Evolutionary conservation across 78 protist species (phyloP), one percentile per base, ranked within the genome.

Genomic region (Dictyostelium capitatum): DNA sequence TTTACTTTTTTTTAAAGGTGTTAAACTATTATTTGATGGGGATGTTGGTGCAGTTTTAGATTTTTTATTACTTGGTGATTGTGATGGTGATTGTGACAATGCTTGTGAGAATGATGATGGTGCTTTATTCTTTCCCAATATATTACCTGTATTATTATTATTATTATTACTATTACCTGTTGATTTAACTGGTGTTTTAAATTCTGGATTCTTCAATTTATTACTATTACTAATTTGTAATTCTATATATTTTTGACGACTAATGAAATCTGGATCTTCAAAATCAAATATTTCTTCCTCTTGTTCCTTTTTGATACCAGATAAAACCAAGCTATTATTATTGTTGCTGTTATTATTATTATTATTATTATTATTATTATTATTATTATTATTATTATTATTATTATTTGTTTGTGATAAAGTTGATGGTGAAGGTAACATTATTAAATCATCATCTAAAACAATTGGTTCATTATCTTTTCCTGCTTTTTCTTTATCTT

Each of bases 191-290:
- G 79, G 56, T 73, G 79, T 46, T 9, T 7, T 46, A 46, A n/a
- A 41, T 43, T 41, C 32, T 17, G 20, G 8, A 41, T 30, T 65
- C 25, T 65, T 65, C 12, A 28, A 30, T 15, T 67, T 67, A 14
- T 67, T 67, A 17, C 14, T 67, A 70, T 70, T 70, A 41, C 32
- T 17, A 32, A 84, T 56, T 64, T 56, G 78, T 64, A 64, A 59
- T 64, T 87, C 93, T 19, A 87, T 87, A 83, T 84, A 87, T 47
- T 80, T 77, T 77, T 87, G 93, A 50, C 78, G 93, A 65, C 28
- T 64, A 15, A 87, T 57, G 0, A 87, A 75, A 20, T 28, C 65
- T 30, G 93, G 84, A 48, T 87, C 93, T 48, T 87, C 93, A 72
- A 72, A 74, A 25, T 9, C 47, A 14, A 46, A 14, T 41, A 54